Evolutionary conservation across 2,329 filamentous ascomycete species (phyloP).

Genomic region (Zasmidium cellare): DNA sequence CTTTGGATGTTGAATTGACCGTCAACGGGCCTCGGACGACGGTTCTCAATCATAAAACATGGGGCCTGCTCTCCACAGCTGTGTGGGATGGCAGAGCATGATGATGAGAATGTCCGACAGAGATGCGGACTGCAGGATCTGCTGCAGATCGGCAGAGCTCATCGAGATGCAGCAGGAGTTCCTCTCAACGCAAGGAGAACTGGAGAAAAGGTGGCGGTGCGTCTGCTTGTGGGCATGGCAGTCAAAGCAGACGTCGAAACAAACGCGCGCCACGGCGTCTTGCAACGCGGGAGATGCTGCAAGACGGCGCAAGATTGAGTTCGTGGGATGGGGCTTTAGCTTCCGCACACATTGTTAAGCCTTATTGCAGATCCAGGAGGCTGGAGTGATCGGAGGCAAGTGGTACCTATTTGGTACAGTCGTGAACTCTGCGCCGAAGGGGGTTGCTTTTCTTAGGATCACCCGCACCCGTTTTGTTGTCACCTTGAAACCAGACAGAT

Average conservation of each 20-base stretch:
- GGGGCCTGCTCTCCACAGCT: not conserved
- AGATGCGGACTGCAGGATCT: not conserved
- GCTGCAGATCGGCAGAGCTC: not conserved
- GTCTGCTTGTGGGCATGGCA: not conserved
- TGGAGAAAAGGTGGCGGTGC: constrained; percentile 1
- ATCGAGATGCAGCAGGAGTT: not conserved
- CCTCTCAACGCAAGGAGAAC: constrained; percentile 6
- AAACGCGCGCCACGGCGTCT: constrained; percentile 1
- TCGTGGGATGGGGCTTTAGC: not conserved
- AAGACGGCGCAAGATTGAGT: constrained; percentile 1
- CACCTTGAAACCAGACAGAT: not conserved
- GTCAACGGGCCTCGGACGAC: not conserved
- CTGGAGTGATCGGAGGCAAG: not conserved
- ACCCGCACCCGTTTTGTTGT: not conserved
- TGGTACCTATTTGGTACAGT: not conserved
- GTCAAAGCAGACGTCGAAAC: constrained; percentile 5
- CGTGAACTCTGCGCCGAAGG: not conserved
- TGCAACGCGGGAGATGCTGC: constrained; percentile 1
- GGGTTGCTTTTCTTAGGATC: not conserved
- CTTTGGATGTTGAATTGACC: not conserved
- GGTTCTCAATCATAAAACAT: not conserved
- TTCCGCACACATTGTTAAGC: not conserved
- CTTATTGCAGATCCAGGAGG: not conserved
- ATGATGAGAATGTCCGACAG: not conserved
- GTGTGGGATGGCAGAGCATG: not conserved